These are phyloP conservation scores for Primulina huaijiensis DNA, from an alignment of 257 asterid species.

Conservation along the genomic window DNA sequence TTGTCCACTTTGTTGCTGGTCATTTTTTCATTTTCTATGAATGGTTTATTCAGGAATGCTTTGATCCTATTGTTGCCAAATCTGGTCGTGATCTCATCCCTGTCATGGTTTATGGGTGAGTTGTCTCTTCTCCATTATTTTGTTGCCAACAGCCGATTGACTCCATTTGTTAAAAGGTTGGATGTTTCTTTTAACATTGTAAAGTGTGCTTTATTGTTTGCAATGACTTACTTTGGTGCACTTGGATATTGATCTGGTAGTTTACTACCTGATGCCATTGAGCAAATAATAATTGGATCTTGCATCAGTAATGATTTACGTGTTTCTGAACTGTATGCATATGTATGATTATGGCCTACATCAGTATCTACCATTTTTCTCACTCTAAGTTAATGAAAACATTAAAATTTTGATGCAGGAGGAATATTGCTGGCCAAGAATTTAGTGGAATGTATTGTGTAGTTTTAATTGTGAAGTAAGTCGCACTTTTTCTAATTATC, in stretches of 20 bases:
- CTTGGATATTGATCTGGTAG: background rate
- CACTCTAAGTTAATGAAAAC: constrained; percentile 6
- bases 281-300: background rate
- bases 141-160: constrained; percentile 9
- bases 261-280: background rate
- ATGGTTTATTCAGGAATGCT: constrained; percentile 74
- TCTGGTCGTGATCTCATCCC: constrained; percentile 99
- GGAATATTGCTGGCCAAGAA: constrained; percentile 98
- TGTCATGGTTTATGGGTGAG: constrained; percentile 98
- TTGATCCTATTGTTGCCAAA: constrained; percentile 92
- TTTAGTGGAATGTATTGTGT: constrained; percentile 97
- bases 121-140: constrained; percentile 18
- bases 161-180: constrained; percentile 1
- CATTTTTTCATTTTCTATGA: constrained; percentile 11
- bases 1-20: background rate
- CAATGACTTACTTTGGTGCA: background rate
- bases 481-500: constrained; percentile 16
- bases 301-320: background rate
- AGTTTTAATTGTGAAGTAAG: constrained; percentile 83
- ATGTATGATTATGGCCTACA: background rate
- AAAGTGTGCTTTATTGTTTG: background rate
- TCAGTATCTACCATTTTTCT: background rate
- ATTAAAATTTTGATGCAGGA: constrained; percentile 49
- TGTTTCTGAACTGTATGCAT: no score
- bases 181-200: constrained; percentile 19